Conservation (phyloP, 1,284 basidiomycete species). For the Sporisorium exsertum region DNA sequence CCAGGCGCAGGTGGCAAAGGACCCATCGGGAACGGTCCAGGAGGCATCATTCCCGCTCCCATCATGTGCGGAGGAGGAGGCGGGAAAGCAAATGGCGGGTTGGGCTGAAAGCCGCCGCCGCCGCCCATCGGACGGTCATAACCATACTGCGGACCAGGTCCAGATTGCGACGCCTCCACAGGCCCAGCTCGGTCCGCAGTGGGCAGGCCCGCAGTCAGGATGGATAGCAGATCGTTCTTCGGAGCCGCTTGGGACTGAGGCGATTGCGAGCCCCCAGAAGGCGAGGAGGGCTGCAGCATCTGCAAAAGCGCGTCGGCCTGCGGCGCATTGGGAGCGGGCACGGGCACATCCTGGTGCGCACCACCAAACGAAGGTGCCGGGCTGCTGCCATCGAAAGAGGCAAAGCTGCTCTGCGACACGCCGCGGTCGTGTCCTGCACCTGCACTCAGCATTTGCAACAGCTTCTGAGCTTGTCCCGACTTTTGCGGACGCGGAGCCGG, state of each 20-base stretch:
- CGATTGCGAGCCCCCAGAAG: conserved; percentile 15
- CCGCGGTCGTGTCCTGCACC: conserved; percentile 35
- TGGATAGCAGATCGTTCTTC: conserved; percentile 49
- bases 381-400: conserved; percentile 27
- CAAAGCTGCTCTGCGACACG: conserved; percentile 41
- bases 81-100: conserved; percentile 36
- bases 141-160: conserved; percentile 11
- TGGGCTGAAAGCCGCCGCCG: conserved; percentile 18
- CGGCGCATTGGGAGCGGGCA: conserved; percentile 7
- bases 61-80: conserved; percentile 46
- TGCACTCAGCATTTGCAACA: conserved; percentile 57
- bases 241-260: conserved; percentile 23
- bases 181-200: conserved; percentile 8
- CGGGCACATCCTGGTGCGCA: conserved; percentile 18
- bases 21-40: conserved; percentile 38
- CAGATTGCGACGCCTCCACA: conserved; percentile 20
- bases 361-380: conserved; percentile 9
- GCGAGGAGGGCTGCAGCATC: conserved; percentile 37
- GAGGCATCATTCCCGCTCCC: conserved; percentile 36
- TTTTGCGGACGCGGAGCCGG: conserved; percentile 58
- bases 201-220: conserved; percentile 35
- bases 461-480: conserved; percentile 50
- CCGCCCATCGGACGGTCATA: conserved; percentile 23
- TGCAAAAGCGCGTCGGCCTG: conserved; percentile 38
- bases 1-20: conserved; percentile 23